Conservation (phyloP, 139 green algal species). For the Ettlia oleoabundans region DNA sequence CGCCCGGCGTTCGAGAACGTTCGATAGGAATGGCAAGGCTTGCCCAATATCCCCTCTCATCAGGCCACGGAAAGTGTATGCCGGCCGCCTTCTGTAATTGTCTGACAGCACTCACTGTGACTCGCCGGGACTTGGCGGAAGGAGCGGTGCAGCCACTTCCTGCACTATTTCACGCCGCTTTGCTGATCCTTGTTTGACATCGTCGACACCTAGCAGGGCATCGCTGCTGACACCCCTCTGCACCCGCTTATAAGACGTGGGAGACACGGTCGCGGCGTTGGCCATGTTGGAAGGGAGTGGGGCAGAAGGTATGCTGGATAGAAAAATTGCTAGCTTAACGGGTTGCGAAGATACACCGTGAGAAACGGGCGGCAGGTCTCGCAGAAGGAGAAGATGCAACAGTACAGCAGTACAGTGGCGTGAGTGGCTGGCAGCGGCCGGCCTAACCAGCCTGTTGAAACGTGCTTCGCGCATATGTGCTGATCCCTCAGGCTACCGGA, state of each 20-base stretch:
- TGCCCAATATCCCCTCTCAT: not conserved
- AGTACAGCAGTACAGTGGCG: no score
- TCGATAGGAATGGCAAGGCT: not conserved
- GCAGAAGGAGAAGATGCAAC: not conserved
- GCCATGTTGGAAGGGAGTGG: not conserved
- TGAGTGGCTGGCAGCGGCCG: no score
- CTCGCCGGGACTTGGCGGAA: not conserved
- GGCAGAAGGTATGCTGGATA: not conserved
- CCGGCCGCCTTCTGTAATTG: not conserved
- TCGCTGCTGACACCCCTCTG: not conserved
- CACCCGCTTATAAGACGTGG: not conserved
- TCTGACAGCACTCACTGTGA: not conserved
- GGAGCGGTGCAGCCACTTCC: not conserved
- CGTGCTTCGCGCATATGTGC: no score
- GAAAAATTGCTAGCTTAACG: not conserved
- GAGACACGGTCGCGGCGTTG: not conserved
- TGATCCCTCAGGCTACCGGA: no score
- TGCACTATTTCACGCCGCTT: not conserved
- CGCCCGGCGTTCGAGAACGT: no score
- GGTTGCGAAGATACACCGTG: no score
- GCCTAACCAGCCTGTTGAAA: no score
- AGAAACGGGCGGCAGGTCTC: no score
- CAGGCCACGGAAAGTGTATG: not conserved
- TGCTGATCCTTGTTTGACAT: not conserved
- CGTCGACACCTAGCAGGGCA: not conserved